Evolutionary conservation across 208 protist species (phyloP).

Genomic region (Novymonas esmeraldas): DNA sequence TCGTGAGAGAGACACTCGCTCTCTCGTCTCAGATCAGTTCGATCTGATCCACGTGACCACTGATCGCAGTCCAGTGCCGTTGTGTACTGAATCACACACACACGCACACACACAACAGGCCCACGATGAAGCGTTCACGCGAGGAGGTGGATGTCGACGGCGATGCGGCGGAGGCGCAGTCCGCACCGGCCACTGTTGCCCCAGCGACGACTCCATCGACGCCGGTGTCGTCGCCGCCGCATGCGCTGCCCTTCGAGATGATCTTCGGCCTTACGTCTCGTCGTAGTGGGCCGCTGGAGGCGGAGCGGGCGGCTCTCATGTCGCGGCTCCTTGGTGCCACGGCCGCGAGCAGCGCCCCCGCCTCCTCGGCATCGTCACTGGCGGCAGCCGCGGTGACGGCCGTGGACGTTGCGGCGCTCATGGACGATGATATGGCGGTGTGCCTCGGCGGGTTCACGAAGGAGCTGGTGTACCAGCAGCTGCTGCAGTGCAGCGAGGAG

Average conservation of each 20-base stretch:
- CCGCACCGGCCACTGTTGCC: neutral
- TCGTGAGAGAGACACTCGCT: no score
- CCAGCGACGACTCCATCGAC: neutral
- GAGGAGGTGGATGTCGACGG: conserved; percentile 10
- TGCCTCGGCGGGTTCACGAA: conserved; percentile 29
- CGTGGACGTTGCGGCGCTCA: conserved; percentile 20
- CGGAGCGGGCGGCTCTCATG: conserved; percentile 31
- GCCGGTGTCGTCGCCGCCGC: conserved; percentile 19
- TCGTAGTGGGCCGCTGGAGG: conserved; percentile 31
- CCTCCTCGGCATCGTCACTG: neutral
- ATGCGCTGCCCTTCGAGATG: conserved; percentile 30
- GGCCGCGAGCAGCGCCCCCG: neutral
- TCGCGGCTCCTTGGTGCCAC: conserved; percentile 20
- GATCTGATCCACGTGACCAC: no score
- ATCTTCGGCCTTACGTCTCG: conserved; percentile 33
- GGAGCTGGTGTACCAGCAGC: conserved; percentile 36
- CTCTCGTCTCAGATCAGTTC: no score
- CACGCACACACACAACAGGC: no score
- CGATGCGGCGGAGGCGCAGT: neutral
- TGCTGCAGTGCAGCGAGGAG: conserved; percentile 30
- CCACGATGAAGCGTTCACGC: conserved; percentile 22
- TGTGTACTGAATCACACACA: no score
- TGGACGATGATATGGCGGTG: conserved; percentile 31
- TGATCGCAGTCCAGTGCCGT: no score
- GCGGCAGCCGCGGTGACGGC: conserved; percentile 3